Evolutionary conservation across 2,329 filamentous ascomycete species (phyloP), one percentile per base, ranked within the genome.

Genomic region (Parastagonospora nodorum): DNA sequence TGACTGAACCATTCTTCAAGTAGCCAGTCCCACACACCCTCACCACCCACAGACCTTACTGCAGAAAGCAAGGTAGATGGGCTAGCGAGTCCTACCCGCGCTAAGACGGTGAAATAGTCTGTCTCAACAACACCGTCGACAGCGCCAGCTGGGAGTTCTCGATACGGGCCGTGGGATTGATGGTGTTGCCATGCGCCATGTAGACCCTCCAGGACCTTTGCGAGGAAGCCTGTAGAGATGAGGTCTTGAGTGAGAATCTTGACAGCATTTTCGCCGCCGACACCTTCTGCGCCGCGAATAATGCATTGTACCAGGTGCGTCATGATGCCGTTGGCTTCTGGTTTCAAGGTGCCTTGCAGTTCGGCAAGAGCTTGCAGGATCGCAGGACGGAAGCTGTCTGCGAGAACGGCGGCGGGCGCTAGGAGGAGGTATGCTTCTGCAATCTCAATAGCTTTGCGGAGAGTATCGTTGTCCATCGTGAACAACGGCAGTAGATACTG

Each of bases 91-190:
- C 87, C 84, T 12, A 97, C 82, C 1, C 92, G 88, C 2, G 90
- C 87, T 2, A 99, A 80, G 2, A 97, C 85, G 4, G 85, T 84
- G 66, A 96, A 88, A 71, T 96, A 96, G 68, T 96, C 90, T 0
- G 89, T 89, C 67, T 96, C 86, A 1, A 89, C 87, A 9, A 92
- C 82, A 10, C 86, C 85, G 61, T 88, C 88, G 30, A 97, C 83
- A 28, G 84, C 83, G 35, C 86, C 83, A 15, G 84, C 80, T 59
- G 83, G 88, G 24, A 83, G 82, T 64, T 90, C 68, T 12, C 65
- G 64, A 31, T 72, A 89, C 0, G 93, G 92, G 0, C 94, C 93
- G 0, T 89, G 89, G 0, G 89, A 90, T 69, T 95, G 87, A 62
- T 89, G 87, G 2, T 90, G 87, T 29, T 57, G 50, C 68, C 67